phyloP scores from a whole-genome alignment of 2,329 filamentous ascomycete genomes.

The Ramichloridium luteum region DNA sequence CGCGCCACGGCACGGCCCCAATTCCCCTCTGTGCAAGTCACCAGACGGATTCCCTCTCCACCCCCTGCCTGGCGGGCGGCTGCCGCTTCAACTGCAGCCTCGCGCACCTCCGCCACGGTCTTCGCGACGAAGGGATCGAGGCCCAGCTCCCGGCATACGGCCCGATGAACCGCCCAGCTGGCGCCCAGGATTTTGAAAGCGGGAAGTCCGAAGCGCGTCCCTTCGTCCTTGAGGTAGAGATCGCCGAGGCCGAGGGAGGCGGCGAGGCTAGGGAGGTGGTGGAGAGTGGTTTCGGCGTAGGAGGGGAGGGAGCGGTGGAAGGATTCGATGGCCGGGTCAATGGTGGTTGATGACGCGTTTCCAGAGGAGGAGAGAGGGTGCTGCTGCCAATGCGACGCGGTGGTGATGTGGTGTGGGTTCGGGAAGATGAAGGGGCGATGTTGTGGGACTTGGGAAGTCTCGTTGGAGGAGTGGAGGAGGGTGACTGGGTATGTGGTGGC shows the following conservation, averaged over 20 bases:
- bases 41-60: constrained; percentile 32
- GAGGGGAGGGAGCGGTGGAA: constrained; percentile 50
- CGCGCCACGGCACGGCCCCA: constrained; percentile 61
- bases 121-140: constrained; percentile 34
- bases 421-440: background rate
- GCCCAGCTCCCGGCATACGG: constrained; percentile 33
- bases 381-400: background rate
- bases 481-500: no score
- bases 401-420: background rate
- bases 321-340: constrained; percentile 14
- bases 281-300: constrained; percentile 45
- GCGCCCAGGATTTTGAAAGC: constrained; percentile 74
- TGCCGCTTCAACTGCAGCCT: constrained; percentile 10
- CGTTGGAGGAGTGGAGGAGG: no score
- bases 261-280: constrained; percentile 43
- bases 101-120: constrained; percentile 33
- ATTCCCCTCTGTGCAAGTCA: constrained; percentile 64
- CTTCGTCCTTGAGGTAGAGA: constrained; percentile 61
- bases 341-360: no score
- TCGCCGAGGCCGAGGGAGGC: constrained; percentile 43
- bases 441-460: no score
- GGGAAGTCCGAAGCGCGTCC: constrained; percentile 53
- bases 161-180: constrained; percentile 56
- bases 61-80: constrained; percentile 14
- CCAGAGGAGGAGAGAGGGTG: no score